Conservation (phyloP, 306 rosid genomes). For the Citrullus colocynthis region DNA sequence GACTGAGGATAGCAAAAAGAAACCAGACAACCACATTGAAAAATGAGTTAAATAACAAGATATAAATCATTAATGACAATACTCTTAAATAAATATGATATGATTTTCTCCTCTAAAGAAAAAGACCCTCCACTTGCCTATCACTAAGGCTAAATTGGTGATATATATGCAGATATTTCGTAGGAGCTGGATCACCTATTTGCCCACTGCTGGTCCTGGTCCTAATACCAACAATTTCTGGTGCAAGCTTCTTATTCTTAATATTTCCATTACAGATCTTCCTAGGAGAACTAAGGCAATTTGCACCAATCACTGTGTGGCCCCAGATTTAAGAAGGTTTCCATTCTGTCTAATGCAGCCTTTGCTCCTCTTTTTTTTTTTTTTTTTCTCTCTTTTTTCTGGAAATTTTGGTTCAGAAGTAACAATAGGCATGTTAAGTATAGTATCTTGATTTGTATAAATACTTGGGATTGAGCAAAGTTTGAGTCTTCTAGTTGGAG, state of each 20-base stretch:
- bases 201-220: not conserved
- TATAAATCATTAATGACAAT: not conserved
- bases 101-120: not conserved
- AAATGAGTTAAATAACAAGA: slow-evolving; percentile 7
- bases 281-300: not conserved
- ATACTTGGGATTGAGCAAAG: not conserved
- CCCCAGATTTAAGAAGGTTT: not conserved
- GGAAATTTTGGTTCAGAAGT: not conserved
- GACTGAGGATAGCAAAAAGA: slow-evolving; percentile 42
- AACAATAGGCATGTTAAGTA: not conserved
- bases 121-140: not conserved
- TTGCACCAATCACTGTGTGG: not conserved
- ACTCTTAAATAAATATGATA: not conserved
- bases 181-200: not conserved
- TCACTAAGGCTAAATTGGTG: not conserved
- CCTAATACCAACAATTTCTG: not conserved
- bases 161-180: not conserved
- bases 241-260: not conserved
- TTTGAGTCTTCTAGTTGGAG: not conserved
- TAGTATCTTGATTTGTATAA: not conserved
- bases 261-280: not conserved
- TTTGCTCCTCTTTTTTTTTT: not conserved
- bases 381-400: no score
- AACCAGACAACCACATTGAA: not conserved
- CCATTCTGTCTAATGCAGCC: not conserved